Conservation (phyloP, 352 stramenopile species). For the Phytophthora palmivora region DNA sequence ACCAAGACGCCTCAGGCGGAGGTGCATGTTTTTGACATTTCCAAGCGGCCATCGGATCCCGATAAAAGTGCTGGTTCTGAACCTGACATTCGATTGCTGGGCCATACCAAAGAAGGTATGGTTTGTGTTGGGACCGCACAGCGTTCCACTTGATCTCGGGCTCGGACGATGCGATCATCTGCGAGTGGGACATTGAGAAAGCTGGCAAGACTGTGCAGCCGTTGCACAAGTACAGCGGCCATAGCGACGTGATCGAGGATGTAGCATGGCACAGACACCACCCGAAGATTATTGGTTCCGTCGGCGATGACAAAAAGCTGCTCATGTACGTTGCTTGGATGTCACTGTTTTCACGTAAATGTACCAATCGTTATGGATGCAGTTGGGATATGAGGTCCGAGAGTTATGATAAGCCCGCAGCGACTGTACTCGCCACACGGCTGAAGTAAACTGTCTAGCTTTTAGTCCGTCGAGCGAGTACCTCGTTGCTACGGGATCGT, state of each 20-base stretch:
- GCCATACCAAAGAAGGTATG: conserved; percentile 92
- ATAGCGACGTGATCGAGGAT: conserved; percentile 97
- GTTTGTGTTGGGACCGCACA: conserved; percentile 95
- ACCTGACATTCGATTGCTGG: conserved; percentile 73
- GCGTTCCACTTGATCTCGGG: conserved; percentile 92
- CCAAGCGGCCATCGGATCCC: conserved; percentile 94
- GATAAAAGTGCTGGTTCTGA: conserved; percentile 61
- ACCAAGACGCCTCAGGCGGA: conserved; percentile 95
- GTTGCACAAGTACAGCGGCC: conserved; percentile 89
- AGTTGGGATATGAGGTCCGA: conserved; percentile 83
- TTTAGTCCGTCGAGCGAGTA: conserved; percentile 98
- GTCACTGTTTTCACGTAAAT: not conserved
- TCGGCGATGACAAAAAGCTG: conserved; percentile 96
- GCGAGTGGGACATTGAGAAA: conserved; percentile 95
- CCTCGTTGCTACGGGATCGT: conserved; percentile 94
- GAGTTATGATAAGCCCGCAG: conserved; percentile 73
- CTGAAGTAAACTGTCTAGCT: conserved; percentile 96
- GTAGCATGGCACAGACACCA: conserved; percentile 96
- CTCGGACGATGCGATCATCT: conserved; percentile 96
- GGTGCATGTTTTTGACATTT: conserved; percentile 98
- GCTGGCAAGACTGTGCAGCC: conserved; percentile 84
- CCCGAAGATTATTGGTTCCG: conserved; percentile 95
- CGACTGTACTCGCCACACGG: conserved; percentile 91
- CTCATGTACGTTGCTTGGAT: conserved; percentile 83
- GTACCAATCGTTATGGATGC: conserved; percentile 15